Evolutionary conservation across 2,329 filamentous ascomycete genomes (phyloP).

Genomic region (Epichloe coenophiala): DNA sequence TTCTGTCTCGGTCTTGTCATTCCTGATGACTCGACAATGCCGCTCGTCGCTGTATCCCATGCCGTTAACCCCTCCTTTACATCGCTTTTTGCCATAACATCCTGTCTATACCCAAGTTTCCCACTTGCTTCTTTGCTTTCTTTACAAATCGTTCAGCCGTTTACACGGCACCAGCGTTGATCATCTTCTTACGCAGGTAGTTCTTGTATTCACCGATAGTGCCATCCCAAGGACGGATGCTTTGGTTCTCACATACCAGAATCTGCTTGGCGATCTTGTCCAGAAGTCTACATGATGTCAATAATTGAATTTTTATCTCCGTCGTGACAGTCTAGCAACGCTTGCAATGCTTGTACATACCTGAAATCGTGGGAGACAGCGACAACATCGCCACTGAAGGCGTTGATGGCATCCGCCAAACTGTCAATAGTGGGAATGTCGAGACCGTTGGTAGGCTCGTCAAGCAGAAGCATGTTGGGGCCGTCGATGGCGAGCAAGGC

Average conservation of each 20-base stretch:
- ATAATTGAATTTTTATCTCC: background rate
- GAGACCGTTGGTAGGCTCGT: conserved; percentile 98
- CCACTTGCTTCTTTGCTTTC: background rate
- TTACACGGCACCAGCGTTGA: conserved; percentile 75
- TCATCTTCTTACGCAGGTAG: conserved; percentile 98
- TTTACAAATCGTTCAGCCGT: conserved; percentile 5
- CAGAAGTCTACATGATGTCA: conserved; percentile 51
- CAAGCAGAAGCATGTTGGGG: conserved; percentile 94
- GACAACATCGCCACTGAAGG: conserved; percentile 89
- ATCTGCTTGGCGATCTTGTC: conserved; percentile 99
- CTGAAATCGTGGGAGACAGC: conserved; percentile 98
- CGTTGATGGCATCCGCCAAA: conserved; percentile 93
- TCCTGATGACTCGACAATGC: conserved; percentile 9
- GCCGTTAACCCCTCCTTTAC: conserved; percentile 7
- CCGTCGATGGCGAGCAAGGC: conserved; percentile 87
- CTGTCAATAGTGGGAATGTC: conserved; percentile 98
- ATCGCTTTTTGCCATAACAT: conserved; percentile 5
- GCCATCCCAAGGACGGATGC: conserved; percentile 79
- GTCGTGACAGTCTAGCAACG: background rate
- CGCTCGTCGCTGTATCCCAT: conserved; percentile 7
- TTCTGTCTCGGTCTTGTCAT: conserved; percentile 3
- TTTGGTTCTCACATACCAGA: conserved; percentile 97
- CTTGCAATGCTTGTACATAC: conserved; percentile 36
- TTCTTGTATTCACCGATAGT: conserved; percentile 94
- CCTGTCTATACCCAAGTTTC: conserved; percentile 9